phyloP scores from a whole-genome alignment of 2,329 filamentous ascomycete species.

The Cercospora sp. region DNA sequence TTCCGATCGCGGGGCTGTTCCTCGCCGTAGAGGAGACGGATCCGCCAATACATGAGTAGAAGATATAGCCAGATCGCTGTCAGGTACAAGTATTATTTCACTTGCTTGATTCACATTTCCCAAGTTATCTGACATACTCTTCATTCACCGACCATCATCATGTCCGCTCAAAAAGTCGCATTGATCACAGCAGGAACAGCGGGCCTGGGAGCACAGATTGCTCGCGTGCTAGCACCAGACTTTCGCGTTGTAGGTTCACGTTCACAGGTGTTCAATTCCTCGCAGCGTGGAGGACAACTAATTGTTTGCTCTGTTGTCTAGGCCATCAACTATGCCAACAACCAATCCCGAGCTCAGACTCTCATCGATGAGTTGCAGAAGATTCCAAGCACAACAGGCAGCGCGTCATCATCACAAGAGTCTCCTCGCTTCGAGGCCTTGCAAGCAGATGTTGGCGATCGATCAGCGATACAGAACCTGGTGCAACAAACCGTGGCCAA shows the following conservation, averaged over 20 bases:
- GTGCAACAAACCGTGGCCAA: conserved; percentile 38
- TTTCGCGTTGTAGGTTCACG: conserved; percentile 45
- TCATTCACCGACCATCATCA: conserved; percentile 15
- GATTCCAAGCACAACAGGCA: conserved; percentile 34
- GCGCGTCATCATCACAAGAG: conserved; percentile 9
- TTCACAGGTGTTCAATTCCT: background rate
- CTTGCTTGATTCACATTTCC: background rate
- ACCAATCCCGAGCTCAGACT: conserved; percentile 43
- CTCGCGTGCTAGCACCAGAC: conserved; percentile 49
- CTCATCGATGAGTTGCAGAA: conserved; percentile 46
- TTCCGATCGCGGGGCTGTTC: conserved; percentile 12
- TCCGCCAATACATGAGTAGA: background rate
- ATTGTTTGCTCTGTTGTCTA: conserved; percentile 25
- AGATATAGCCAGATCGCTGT: background rate
- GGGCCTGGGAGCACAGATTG: conserved; percentile 51
- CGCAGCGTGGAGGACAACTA: background rate
- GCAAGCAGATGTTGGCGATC: conserved; percentile 33
- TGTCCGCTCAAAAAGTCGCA: conserved; percentile 47
- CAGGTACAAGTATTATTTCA: background rate
- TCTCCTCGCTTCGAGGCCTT: conserved; percentile 30
- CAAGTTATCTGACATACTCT: no score
- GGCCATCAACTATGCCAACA: conserved; percentile 53
- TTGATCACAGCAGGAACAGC: conserved; percentile 53
- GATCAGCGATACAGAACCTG: conserved; percentile 36
- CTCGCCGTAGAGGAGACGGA: background rate